Percentiles rank a stretch among this genome's conserved stretches.
Evolutionary conservation across 495 filamentous ascomycete genomes (phyloP).

Genomic region (Neurospora terricola): DNA sequence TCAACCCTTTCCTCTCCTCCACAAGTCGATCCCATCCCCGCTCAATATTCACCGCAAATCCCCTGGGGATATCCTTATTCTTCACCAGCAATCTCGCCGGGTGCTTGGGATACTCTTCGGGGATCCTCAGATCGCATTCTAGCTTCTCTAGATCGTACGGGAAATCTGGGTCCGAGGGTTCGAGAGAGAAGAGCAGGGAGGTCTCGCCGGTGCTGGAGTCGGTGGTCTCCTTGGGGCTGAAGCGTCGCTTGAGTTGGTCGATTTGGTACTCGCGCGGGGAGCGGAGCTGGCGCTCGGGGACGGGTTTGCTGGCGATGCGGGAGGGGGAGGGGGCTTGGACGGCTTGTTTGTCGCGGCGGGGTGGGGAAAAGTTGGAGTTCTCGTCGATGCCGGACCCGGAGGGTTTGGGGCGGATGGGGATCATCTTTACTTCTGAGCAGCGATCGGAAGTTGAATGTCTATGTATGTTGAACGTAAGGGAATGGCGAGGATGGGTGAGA

Average conservation of each 20-base stretch:
- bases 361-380: neutral
- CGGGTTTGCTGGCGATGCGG: conserved; percentile 51
- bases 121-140: conserved; percentile 64
- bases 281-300: conserved; percentile 52
- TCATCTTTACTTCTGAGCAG: conserved; percentile 9
- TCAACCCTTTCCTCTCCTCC: conserved; percentile 22
- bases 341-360: conserved; percentile 23
- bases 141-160: conserved; percentile 66
- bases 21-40: conserved; percentile 64
- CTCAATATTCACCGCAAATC: conserved; percentile 73
- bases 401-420: conserved; percentile 13
- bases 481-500: neutral
- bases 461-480: neutral
- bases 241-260: conserved; percentile 64
- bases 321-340: conserved; percentile 29
- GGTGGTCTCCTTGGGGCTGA: conserved; percentile 47
- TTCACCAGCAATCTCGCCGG: conserved; percentile 53
- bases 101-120: conserved; percentile 47
- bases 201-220: conserved; percentile 38
- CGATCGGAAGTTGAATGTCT: neutral
- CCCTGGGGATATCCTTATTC: conserved; percentile 71
- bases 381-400: neutral
- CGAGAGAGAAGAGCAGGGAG: conserved; percentile 51
- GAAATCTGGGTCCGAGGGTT: conserved; percentile 82
- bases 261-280: conserved; percentile 71